These are phyloP conservation scores for Capsella rubella DNA, from an alignment of 441 rosid species.

Conservation along the genomic window DNA sequence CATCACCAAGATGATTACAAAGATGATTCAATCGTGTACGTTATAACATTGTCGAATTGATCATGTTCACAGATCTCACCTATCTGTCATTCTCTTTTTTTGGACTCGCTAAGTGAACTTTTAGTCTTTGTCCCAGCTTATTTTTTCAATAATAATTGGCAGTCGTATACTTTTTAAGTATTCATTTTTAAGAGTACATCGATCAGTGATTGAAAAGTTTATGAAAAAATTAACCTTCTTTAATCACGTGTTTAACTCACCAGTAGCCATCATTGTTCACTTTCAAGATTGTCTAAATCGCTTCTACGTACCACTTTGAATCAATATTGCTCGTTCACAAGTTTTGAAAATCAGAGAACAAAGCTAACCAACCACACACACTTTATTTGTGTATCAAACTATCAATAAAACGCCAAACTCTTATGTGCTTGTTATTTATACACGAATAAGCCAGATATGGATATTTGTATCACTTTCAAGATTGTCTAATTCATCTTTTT, in stretches of 20 bases:
- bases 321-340: background rate
- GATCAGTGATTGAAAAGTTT: background rate
- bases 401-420: slow-evolving; percentile 1
- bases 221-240: slow-evolving; percentile 2
- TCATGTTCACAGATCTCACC: slow-evolving; percentile 13
- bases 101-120: slow-evolving; percentile 27
- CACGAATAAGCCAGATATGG: background rate
- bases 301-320: background rate
- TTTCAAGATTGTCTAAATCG: slow-evolving; percentile 25
- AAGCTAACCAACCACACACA: background rate
- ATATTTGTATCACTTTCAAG: no score
- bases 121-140: slow-evolving; percentile 35
- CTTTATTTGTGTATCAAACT: background rate
- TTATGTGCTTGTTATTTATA: no score
- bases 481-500: no score
- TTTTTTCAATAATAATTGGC: slow-evolving; percentile 31
- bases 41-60: slow-evolving; percentile 27
- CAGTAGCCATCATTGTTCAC: slow-evolving; percentile 28
- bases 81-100: slow-evolving; percentile 31
- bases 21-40: slow-evolving; percentile 30
- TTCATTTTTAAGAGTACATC: slow-evolving; percentile 9
- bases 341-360: background rate
- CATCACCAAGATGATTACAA: slow-evolving; percentile 10
- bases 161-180: slow-evolving; percentile 11
- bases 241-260: slow-evolving; percentile 35